phyloP scores from a whole-genome alignment of 1,284 basidiomycete species.

The Ganoderma lingzhi region DNA sequence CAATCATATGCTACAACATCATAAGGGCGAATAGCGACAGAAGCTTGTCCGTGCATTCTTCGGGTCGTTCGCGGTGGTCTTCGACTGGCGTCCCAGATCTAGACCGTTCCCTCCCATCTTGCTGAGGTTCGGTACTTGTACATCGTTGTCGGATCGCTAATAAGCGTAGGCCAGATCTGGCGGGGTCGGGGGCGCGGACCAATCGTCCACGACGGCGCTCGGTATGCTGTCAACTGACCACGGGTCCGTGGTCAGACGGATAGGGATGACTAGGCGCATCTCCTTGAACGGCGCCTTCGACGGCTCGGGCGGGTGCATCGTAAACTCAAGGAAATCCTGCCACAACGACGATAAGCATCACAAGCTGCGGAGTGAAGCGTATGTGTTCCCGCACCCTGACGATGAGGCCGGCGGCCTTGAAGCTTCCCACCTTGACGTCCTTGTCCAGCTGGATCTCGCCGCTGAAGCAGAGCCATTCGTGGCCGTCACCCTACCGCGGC shows the following conservation, averaged over 20 bases:
- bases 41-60: neutral
- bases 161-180: slow-evolving; percentile 16
- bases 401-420: slow-evolving; percentile 70
- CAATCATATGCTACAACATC: slow-evolving; percentile 25
- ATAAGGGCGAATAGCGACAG: slow-evolving; percentile 9
- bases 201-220: slow-evolving; percentile 32
- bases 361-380: neutral
- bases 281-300: slow-evolving; percentile 63
- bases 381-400: slow-evolving; percentile 56
- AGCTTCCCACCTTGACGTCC: slow-evolving; percentile 60
- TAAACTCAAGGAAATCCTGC: slow-evolving; percentile 71
- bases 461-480: slow-evolving; percentile 64
- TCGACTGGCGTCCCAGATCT: neutral
- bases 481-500: slow-evolving; percentile 60
- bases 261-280: slow-evolving; percentile 63
- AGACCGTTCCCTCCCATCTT: neutral
- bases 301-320: slow-evolving; percentile 63
- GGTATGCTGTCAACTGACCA: slow-evolving; percentile 52
- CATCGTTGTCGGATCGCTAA: neutral
- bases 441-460: slow-evolving; percentile 65
- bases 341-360: neutral
- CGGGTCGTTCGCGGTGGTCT: neutral
- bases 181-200: slow-evolving; percentile 36
- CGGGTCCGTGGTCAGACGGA: slow-evolving; percentile 72
- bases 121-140: neutral